Evolutionary conservation across 108 stramenopile species (phyloP), one percentile per base, ranked within the genome.

Genomic region (Fistulifera pelliculosa): DNA sequence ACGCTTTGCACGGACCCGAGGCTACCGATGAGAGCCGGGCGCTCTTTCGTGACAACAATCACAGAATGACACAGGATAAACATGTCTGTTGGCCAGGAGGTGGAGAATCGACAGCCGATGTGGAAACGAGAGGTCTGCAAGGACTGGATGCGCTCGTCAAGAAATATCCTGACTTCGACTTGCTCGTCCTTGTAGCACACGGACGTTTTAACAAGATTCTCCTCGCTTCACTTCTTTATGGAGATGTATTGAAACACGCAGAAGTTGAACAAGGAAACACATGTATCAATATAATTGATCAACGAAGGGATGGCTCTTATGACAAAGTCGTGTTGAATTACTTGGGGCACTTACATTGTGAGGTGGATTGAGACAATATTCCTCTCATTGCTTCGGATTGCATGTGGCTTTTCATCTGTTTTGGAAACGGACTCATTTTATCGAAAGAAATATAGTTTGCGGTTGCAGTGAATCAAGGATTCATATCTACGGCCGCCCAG

Each of bases 131-230:
- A 41, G 48, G 58, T 11, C 8, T 21, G 24, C 21, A 22, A 27
- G 74, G 61, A 2, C 24, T 75, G 11, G 51, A 60, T 2, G 15
- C 48, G 25, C 22, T 66, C 10, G 27, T 62, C 38, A 11, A 59
- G 6, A 15, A 50, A 1, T 54, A 49, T 28, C 61, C 54, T 21
- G 55, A 65, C 24, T 31, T 31, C 23, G 18, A 50, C 10, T 64
- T 65, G 42, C 28, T 75, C 17, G 64, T 62, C 17, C 45, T 75
- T 27, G 74, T 75, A 0, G 49, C 65, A 18, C 74, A 75, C 58
- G 74, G 74, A 41, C 56, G 74, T 8, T 56, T 47, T 44, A 75
- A 75, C 44, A 75, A 69, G 31, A 43, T 75, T 4, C 22, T 75
- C 35, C 54, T 75, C 8, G 51, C 64, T 10, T 51, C 64, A 13